Conservation (phyloP, 345 rosid species). For the Eucalyptus erythrocorys region DNA sequence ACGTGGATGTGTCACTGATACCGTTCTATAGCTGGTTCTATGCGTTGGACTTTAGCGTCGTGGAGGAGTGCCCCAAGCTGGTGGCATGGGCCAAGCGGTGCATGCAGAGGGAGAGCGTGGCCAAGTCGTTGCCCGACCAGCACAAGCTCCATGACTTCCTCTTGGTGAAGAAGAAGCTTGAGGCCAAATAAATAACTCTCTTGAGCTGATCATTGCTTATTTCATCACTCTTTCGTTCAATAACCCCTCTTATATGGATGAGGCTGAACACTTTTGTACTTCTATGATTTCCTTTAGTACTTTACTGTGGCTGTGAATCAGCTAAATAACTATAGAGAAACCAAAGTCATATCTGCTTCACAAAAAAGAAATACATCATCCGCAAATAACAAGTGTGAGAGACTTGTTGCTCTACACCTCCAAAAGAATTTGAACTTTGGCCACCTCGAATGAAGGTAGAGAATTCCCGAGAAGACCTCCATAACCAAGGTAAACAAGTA, state of each 20-base stretch:
- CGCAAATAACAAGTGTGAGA: too few species aligned
- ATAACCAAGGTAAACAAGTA: too few species aligned
- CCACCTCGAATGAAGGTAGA: too few species aligned
- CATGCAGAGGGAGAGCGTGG: slow-evolving; percentile 1
- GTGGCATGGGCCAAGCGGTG: slow-evolving; percentile 8
- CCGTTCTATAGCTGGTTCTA: not conserved
- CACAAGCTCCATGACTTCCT: not conserved
- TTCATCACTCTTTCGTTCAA: not conserved
- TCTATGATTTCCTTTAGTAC: not conserved
- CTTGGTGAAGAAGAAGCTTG: not conserved
- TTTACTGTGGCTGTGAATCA: too few species aligned
- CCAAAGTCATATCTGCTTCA: too few species aligned
- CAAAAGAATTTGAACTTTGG: too few species aligned
- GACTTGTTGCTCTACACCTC: too few species aligned
- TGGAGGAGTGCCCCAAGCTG: slow-evolving; percentile 3
- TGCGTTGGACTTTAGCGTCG: not conserved
- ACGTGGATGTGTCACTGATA: not conserved
- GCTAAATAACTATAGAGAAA: not conserved
- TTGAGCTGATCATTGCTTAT: not conserved
- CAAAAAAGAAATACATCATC: too few species aligned
- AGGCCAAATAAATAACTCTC: not conserved
- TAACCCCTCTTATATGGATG: not conserved
- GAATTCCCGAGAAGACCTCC: too few species aligned
- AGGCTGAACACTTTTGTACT: not conserved
- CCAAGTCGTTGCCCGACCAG: slow-evolving; percentile 1